Evolutionary conservation across 768 basidiomycete genomes (phyloP).

Genomic region (Vishniacozyma victoriae): DNA sequence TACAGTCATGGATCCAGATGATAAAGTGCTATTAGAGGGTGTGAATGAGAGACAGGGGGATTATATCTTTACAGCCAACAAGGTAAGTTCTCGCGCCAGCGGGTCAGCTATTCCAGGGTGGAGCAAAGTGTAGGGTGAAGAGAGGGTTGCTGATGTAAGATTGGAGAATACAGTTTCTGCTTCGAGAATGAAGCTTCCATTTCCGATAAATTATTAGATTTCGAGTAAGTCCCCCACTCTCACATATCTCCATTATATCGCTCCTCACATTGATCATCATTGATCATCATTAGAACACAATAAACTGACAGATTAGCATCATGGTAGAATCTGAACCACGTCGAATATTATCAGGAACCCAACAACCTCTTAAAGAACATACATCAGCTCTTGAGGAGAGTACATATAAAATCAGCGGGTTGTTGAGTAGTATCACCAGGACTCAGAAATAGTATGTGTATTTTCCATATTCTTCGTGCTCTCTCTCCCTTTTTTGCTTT

Average conservation of each 20-base stretch:
- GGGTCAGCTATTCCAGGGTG: not conserved
- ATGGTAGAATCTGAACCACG: constrained; percentile 97
- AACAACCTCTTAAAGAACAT: constrained; percentile 74
- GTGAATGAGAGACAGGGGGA: constrained; percentile 88
- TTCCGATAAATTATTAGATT: constrained; percentile 70
- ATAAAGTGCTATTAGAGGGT: constrained; percentile 81
- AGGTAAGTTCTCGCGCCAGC: constrained; percentile 29
- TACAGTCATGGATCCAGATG: constrained; percentile 82
- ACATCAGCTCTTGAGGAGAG: constrained; percentile 92
- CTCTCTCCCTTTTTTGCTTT: not conserved
- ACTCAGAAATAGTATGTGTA: constrained; percentile 82
- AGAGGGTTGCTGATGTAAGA: constrained; percentile 28
- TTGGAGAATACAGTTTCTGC: constrained; percentile 67
- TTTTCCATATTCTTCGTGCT: not conserved
- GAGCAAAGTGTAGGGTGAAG: not conserved
- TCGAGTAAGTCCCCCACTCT: constrained; percentile 50
- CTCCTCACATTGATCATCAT: not conserved
- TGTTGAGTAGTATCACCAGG: constrained; percentile 82
- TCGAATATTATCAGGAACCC: constrained; percentile 78
- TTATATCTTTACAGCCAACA: constrained; percentile 92
- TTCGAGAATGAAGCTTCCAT: constrained; percentile 97
- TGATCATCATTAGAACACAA: not conserved
- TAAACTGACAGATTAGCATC: constrained; percentile 51
- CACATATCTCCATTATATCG: not conserved
- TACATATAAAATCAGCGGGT: constrained; percentile 79